phyloP scores from a whole-genome alignment of 805 yeast species.

The Saccharomycopsis selenospora region DNA sequence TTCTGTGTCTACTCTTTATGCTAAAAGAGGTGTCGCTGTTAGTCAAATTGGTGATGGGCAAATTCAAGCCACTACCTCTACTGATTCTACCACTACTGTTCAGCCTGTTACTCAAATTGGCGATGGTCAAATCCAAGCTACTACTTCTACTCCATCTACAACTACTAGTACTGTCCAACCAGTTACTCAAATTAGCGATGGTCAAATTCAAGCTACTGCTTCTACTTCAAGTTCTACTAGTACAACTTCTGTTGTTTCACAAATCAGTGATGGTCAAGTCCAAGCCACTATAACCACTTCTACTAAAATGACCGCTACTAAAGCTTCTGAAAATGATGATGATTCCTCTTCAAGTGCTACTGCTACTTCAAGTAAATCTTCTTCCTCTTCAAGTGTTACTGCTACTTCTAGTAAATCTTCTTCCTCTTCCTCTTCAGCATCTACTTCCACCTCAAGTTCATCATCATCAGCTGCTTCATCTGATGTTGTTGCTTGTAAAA shows the following conservation, averaged over 20 bases:
- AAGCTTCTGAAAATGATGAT: slow-evolving; percentile 23
- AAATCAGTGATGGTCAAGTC: slow-evolving; percentile 29
- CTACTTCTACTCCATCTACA: slow-evolving; percentile 25
- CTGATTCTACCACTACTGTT: slow-evolving; percentile 29
- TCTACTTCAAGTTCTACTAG: slow-evolving; percentile 22
- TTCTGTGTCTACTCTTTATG: slow-evolving; percentile 21
- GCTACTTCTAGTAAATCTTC: slow-evolving; percentile 12
- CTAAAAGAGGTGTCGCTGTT: slow-evolving; percentile 15
- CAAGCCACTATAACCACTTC: slow-evolving; percentile 27
- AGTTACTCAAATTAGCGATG: slow-evolving; percentile 35
- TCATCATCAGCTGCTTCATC: slow-evolving; percentile 26
- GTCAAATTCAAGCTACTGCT: slow-evolving; percentile 33
- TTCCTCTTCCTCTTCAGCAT: slow-evolving; percentile 8
- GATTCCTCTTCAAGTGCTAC: slow-evolving; percentile 12
- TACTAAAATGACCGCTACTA: slow-evolving; percentile 23
- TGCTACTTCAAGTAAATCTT: slow-evolving; percentile 14
- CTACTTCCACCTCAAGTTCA: slow-evolving; percentile 22
- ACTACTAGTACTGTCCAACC: slow-evolving; percentile 24
- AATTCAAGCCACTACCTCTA: slow-evolving; percentile 26
- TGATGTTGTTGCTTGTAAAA: slow-evolving; percentile 23
- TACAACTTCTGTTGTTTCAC: slow-evolving; percentile 25
- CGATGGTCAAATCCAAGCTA: slow-evolving; percentile 40
- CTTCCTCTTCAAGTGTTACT: slow-evolving; percentile 19
- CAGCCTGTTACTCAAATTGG: slow-evolving; percentile 33
- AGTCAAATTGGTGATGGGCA: slow-evolving; percentile 27